Evolutionary conservation across 2,329 filamentous ascomycete genomes (phyloP).

Genomic region (Pseudofabraea citricarpa): DNA sequence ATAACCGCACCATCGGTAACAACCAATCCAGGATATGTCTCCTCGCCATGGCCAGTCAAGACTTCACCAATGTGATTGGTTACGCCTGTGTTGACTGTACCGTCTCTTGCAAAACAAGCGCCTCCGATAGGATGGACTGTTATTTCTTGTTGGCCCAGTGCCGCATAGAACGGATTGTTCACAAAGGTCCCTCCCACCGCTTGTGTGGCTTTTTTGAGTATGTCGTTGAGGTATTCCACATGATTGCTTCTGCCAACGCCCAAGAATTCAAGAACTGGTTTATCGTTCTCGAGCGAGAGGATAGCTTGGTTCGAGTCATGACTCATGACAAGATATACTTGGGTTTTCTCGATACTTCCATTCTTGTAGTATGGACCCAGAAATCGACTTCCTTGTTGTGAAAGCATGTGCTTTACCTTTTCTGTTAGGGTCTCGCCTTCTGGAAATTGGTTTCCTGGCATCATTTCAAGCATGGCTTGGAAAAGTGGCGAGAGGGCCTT

Average conservation of each 20-base stretch:
- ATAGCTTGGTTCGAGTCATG: conserved; percentile 48
- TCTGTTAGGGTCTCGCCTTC: conserved; percentile 34
- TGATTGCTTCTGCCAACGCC: conserved; percentile 53
- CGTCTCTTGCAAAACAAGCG: conserved; percentile 56
- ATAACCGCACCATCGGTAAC: conserved; percentile 59
- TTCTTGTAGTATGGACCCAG: conserved; percentile 52
- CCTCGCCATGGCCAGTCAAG: conserved; percentile 45
- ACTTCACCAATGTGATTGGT: conserved; percentile 59
- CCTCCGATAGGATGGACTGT: conserved; percentile 66
- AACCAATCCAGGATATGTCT: conserved; percentile 52
- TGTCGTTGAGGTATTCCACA: conserved; percentile 44
- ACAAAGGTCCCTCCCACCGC: conserved; percentile 57
- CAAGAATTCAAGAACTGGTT: conserved; percentile 53
- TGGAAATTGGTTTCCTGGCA: conserved; percentile 41
- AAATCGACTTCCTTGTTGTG: conserved; percentile 46
- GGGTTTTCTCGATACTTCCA: conserved; percentile 54
- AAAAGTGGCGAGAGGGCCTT: conserved; percentile 50
- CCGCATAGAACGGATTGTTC: conserved; percentile 51
- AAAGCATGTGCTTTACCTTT: conserved; percentile 40
- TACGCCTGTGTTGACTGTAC: conserved; percentile 50
- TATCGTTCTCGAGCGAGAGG: conserved; percentile 53
- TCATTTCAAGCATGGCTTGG: conserved; percentile 50
- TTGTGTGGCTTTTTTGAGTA: conserved; percentile 49
- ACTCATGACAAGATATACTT: conserved; percentile 52
- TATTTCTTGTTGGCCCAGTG: conserved; percentile 51